Evolutionary conservation across 2,329 filamentous ascomycete species (phyloP).

Genomic region (Fusarium newnesense): DNA sequence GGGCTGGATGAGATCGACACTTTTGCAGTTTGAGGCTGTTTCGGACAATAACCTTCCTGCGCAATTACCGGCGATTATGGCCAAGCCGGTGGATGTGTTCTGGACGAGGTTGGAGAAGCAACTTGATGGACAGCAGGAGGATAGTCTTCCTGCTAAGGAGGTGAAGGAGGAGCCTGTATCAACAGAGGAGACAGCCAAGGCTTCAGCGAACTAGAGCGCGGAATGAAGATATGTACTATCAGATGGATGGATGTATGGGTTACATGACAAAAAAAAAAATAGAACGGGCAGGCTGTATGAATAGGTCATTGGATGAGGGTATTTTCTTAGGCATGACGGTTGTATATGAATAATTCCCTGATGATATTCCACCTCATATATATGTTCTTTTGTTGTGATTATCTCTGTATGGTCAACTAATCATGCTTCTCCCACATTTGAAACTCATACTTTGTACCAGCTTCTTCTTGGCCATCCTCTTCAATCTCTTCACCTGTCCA

Average conservation of each 20-base stretch:
- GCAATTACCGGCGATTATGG: slow-evolving; percentile 48
- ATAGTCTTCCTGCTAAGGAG: slow-evolving; percentile 26
- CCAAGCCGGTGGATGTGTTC: slow-evolving; percentile 55
- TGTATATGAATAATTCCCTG: slow-evolving; percentile 33
- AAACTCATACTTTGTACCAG: slow-evolving; percentile 74
- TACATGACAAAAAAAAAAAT: slow-evolving; percentile 13
- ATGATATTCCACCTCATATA: slow-evolving; percentile 31
- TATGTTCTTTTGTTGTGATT: slow-evolving; percentile 12
- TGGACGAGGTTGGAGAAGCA: slow-evolving; percentile 55
- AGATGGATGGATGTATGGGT: slow-evolving; percentile 28
- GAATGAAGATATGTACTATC: slow-evolving; percentile 40
- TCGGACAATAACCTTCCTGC: slow-evolving; percentile 55
- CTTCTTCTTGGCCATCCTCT: slow-evolving; percentile 69
- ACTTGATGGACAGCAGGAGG: slow-evolving; percentile 49
- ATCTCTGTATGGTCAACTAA: neutral
- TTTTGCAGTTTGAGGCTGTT: slow-evolving; percentile 61
- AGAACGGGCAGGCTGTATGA: slow-evolving; percentile 34
- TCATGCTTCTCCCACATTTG: slow-evolving; percentile 74
- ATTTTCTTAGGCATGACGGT: slow-evolving; percentile 17
- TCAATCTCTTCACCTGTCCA: slow-evolving; percentile 75
- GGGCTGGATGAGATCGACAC: slow-evolving; percentile 63
- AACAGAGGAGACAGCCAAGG: slow-evolving; percentile 27
- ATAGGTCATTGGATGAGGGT: slow-evolving; percentile 17
- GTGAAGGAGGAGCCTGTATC: slow-evolving; percentile 26
- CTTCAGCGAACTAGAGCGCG: slow-evolving; percentile 32